Conservation (phyloP, 306 rosid species). For the Medicago ruthenica region DNA sequence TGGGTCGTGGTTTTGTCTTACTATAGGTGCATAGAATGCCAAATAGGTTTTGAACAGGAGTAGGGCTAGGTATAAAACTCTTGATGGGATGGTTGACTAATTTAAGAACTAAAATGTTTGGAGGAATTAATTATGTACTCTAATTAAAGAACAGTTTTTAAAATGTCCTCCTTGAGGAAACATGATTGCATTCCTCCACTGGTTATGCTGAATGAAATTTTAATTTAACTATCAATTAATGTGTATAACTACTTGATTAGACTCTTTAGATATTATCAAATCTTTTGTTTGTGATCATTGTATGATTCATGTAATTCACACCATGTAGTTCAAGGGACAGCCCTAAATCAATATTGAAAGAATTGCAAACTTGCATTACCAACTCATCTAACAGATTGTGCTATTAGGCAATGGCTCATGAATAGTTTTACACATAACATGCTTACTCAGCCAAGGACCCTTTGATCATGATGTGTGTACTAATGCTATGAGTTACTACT, state of each 20-base stretch:
- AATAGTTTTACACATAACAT: neutral
- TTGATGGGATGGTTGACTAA: conserved; percentile 26
- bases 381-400: conserved; percentile 20
- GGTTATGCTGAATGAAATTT: conserved; percentile 29
- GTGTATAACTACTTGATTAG: no score
- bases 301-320: no score
- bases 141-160: neutral
- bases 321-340: no score
- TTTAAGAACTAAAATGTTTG: neutral
- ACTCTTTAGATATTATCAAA: no score
- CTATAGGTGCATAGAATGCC: neutral
- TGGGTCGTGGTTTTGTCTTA: conserved; percentile 9
- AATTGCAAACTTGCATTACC: conserved; percentile 10
- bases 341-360: conserved; percentile 30
- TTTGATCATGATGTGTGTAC: conserved; percentile 11
- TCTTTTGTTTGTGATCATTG: no score
- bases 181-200: conserved; percentile 7
- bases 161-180: neutral
- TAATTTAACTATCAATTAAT: conserved; percentile 12
- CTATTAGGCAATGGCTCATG: conserved; percentile 16
- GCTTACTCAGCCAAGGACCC: neutral
- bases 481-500: neutral
- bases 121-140: conserved; percentile 12
- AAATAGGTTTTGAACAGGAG: neutral
- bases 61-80: conserved; percentile 28